phyloP scores from a whole-genome alignment of 352 stramenopile species.

The Phytopythium mirpurense region DNA sequence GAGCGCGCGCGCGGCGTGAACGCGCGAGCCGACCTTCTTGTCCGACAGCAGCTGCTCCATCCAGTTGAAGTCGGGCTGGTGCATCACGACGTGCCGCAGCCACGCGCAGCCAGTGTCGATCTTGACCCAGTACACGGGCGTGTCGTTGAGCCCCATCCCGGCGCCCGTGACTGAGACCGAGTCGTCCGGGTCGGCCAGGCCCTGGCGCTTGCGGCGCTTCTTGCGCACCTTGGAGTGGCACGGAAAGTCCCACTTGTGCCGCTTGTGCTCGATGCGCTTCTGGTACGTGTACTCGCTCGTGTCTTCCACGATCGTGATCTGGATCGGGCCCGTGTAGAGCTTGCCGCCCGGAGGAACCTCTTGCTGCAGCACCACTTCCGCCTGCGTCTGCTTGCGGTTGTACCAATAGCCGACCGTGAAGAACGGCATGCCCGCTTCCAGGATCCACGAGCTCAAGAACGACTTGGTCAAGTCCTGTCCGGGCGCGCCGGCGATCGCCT shows the following conservation, averaged over 20 bases:
- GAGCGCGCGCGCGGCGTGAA: constrained; percentile 70
- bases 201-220: constrained; percentile 79
- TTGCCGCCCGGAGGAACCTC: constrained; percentile 76
- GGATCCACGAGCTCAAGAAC: constrained; percentile 79
- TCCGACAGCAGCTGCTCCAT: constrained; percentile 84
- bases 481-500: constrained; percentile 65
- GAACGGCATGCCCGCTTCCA: constrained; percentile 79
- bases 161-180: constrained; percentile 70
- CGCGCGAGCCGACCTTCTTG: constrained; percentile 78
- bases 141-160: constrained; percentile 84
- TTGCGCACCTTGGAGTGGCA: constrained; percentile 86
- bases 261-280: constrained; percentile 79
- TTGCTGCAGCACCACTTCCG: constrained; percentile 80
- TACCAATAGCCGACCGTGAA: constrained; percentile 88
- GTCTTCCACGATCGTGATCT: constrained; percentile 84
- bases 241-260: constrained; percentile 84
- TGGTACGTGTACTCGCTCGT: constrained; percentile 78
- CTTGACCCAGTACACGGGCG: constrained; percentile 84
- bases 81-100: constrained; percentile 80
- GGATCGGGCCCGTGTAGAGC: constrained; percentile 74
- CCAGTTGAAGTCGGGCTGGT: constrained; percentile 87
- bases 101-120: constrained; percentile 75
- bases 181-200: constrained; percentile 71
- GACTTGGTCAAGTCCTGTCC: constrained; percentile 78
- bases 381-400: constrained; percentile 85